Evolutionary conservation across 1,284 basidiomycete species (phyloP), one percentile per base, ranked within the genome.

Genomic region (Fomitopsis schrenkii): DNA sequence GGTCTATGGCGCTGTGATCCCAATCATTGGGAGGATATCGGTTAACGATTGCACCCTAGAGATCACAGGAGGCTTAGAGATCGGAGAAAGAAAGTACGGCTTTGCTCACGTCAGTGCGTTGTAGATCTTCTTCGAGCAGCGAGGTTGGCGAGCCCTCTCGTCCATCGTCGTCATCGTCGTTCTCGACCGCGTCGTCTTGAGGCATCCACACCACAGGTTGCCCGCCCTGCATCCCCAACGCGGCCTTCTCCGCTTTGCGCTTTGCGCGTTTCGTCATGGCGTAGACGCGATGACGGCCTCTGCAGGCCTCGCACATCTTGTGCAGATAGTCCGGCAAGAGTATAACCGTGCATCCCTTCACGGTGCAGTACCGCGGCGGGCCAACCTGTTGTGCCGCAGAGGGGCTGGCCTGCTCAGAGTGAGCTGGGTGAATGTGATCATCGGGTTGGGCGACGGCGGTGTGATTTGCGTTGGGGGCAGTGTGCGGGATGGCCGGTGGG

Each of bases 251-350:
- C 66, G 77, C 67, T 69, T 83, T 84, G 61, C 81, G 71, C 62
- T 79, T 78, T 6, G 79, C 78, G 15, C 83, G 72, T 67, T 84
- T 84, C 2, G 81, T 82, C 55, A 68, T 79, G 15, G 81, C 82
- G 56, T 85, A 85, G 19, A 77, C 68, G 35, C 83, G 76, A 68
- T 84, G 83, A 15, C 80, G 76, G 41, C 76, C 76, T 28, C 83
- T 74, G 72, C 83, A 85, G 4, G 64, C 66, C 36, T 81, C 78
- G 73, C 83, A 85, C 83, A 84, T 84, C 71, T 80, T 84, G 67
- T 74, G 79, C 5, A 65, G 28, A 53, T 73, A 75, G 7, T 66
- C 68, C 3, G 56, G 56, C 19, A 69, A 58, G 35, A 75, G 70
- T 8, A 61, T 58, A n/a, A 66, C 64, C 38, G 64, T 59, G 62